These are phyloP conservation scores for Bondarzewia mesenterica DNA, from an alignment of 1,284 basidiomycete genomes.

Conservation along the genomic window DNA sequence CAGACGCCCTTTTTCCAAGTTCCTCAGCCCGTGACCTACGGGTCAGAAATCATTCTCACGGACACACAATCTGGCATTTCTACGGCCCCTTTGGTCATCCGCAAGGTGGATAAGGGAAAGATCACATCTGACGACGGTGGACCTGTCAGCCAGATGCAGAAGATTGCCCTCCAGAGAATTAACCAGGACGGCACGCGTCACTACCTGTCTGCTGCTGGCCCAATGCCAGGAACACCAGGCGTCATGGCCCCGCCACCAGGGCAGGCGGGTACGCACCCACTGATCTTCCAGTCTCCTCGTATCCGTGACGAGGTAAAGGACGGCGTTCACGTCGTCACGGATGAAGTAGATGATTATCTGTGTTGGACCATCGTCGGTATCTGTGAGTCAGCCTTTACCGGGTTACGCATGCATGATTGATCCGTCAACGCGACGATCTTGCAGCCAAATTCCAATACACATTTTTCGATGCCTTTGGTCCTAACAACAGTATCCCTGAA, in stretches of 20 bases:
- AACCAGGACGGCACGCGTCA: conserved; percentile 74
- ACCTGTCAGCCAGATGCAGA: conserved; percentile 94
- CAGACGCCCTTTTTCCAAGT: too few species aligned
- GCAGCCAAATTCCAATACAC: conserved; percentile 87
- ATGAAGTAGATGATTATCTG: conserved; percentile 90
- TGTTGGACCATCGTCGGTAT: conserved; percentile 96
- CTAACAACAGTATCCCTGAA: conserved; percentile 67
- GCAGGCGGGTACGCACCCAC: conserved; percentile 70
- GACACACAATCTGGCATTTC: conserved; percentile 80
- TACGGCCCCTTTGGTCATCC: conserved; percentile 82
- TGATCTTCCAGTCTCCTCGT: conserved; percentile 70
- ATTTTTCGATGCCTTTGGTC: conserved; percentile 85
- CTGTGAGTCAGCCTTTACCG: conserved; percentile 52
- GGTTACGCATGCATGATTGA: background rate
- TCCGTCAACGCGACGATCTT: conserved; percentile 1
- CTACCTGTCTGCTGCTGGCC: conserved; percentile 78
- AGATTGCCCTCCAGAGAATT: conserved; percentile 83
- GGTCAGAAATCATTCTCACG: conserved; percentile 80
- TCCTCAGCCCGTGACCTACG: conserved; percentile 83
- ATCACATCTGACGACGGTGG: conserved; percentile 79
- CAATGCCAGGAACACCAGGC: conserved; percentile 67
- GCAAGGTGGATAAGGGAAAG: conserved; percentile 88
- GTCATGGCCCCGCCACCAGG: conserved; percentile 56
- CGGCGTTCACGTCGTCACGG: conserved; percentile 57
- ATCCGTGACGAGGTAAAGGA: conserved; percentile 70